Percentiles rank a stretch among this genome's conserved stretches.
phyloP scores from a whole-genome alignment of 345 rosid species.

The Toxicodendron radicans region DNA sequence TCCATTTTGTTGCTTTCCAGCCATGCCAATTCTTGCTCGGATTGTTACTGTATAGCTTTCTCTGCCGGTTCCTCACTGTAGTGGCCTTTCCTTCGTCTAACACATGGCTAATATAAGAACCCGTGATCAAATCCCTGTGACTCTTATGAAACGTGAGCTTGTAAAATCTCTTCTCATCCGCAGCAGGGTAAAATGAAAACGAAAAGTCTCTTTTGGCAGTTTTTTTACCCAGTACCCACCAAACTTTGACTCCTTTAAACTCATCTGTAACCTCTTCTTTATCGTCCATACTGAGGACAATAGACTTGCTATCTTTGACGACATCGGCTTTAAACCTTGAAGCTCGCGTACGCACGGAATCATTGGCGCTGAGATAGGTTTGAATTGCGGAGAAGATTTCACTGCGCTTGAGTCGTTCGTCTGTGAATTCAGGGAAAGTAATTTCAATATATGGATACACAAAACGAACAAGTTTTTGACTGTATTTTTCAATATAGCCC shows the following conservation, averaged over 20 bases:
- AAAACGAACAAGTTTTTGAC: neutral
- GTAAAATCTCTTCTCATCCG: neutral
- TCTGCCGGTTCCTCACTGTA: conserved; percentile 15
- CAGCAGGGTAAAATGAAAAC: conserved; percentile 16
- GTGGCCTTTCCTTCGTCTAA: conserved; percentile 23
- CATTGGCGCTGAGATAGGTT: conserved; percentile 28
- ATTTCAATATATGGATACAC: conserved; percentile 32
- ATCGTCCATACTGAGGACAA: conserved; percentile 24
- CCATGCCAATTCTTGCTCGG: conserved; percentile 14
- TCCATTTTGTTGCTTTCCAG: conserved; percentile 13
- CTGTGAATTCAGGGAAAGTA: conserved; percentile 27
- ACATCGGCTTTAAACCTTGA: neutral
- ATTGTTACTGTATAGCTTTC: conserved; percentile 30
- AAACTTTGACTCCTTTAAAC: conserved; percentile 23
- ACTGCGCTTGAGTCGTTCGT: conserved; percentile 23
- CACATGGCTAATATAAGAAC: conserved; percentile 18
- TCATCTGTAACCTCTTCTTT: conserved; percentile 23
- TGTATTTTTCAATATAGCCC: conserved; percentile 3
- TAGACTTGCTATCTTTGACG: neutral
- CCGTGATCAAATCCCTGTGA: conserved; percentile 13
- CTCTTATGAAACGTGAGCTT: conserved; percentile 26
- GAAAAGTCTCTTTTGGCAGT: neutral
- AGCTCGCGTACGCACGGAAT: conserved; percentile 27
- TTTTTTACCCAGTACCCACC: conserved; percentile 10
- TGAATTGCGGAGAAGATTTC: conserved; percentile 27